Evolutionary conservation across 1,284 basidiomycete genomes (phyloP), one percentile per base, ranked within the genome.

Genomic region (Ceratobasidium sp.): DNA sequence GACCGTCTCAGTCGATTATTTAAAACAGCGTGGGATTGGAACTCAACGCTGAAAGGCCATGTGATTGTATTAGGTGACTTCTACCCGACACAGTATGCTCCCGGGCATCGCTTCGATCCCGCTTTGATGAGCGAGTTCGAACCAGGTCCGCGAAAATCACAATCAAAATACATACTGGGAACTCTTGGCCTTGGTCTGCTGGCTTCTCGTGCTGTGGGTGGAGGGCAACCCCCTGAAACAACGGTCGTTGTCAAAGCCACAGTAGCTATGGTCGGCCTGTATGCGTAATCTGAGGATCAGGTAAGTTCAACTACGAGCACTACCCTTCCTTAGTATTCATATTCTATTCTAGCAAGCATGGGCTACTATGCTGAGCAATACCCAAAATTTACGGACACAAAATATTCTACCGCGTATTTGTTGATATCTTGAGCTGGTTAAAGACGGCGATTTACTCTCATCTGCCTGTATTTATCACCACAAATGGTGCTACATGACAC

Each of bases 1-100:
- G 26, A 42, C 31, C 60, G n/a, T 0, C n/a, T 75, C 3, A 33
- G 4, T 1, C 42, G 31, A 8, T n/a, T 75, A 15, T 17, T 65
- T 28, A 26, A 53, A 33, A 23, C 28, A 54, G 58, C 71, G 11
- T 75, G 71, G 71, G 60, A 64, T 15, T 75, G 60, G 60, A 75
- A 75, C 35, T 64, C 47, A 17, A 54, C 8, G 61, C 23, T 61
- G 37, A 75, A 75, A 39, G 73, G 47, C 1, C 61, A 75, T 6
- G 61, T 75, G 13, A 51, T 64, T 28, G 17, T 63, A 26, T 35
- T 54, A 8, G 73, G 61, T 10, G 58, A 63, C 33, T 75, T 75
- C 31, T 15, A 5, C 31, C 33, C 28, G 23, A 54, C 35, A 11
- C 33, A 51, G 3, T 65, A 75, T 35, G 3, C 33, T 37, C 58